Conservation (phyloP, 805 yeast species). For the Kluyveromyces nonfermentans region DNA sequence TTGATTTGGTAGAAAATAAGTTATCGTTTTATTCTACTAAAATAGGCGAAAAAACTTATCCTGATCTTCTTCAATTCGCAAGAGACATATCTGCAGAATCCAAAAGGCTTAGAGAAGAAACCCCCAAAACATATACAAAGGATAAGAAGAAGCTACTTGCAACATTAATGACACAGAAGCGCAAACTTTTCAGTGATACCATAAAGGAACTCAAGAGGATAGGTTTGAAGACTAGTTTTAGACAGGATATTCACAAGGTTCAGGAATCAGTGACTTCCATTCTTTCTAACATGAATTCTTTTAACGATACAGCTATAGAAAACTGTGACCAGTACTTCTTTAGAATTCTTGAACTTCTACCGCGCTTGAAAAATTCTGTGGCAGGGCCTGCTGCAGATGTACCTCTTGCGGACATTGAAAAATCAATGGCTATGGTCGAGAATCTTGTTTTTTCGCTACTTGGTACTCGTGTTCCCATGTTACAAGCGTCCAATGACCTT, state of each 20-base stretch:
- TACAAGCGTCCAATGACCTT: conserved; percentile 18
- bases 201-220: conserved; percentile 63
- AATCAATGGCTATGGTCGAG: conserved; percentile 70
- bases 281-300: conserved; percentile 44
- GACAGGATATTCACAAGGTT: conserved; percentile 52
- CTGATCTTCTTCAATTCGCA: conserved; percentile 47
- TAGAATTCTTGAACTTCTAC: conserved; percentile 68
- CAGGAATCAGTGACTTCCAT: conserved; percentile 58
- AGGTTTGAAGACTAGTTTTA: conserved; percentile 63
- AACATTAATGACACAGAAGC: conserved; percentile 71
- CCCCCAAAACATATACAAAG: conserved; percentile 63
- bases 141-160: conserved; percentile 66
- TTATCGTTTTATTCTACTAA: conserved; percentile 41
- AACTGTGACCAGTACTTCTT: conserved; percentile 50
- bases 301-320: conserved; percentile 32
- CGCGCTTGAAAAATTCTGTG: conserved; percentile 62
- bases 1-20: conserved; percentile 41
- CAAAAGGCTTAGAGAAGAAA: conserved; percentile 57
- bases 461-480: conserved; percentile 41
- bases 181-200: conserved; percentile 66
- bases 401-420: conserved; percentile 59
- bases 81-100: conserved; percentile 46
- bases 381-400: conserved; percentile 58
- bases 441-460: conserved; percentile 54
- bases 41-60: conserved; percentile 30